Base-by-base conservation (phyloP, 768 basidiomycete species). In the Fomitopsis pulvina region DNA sequence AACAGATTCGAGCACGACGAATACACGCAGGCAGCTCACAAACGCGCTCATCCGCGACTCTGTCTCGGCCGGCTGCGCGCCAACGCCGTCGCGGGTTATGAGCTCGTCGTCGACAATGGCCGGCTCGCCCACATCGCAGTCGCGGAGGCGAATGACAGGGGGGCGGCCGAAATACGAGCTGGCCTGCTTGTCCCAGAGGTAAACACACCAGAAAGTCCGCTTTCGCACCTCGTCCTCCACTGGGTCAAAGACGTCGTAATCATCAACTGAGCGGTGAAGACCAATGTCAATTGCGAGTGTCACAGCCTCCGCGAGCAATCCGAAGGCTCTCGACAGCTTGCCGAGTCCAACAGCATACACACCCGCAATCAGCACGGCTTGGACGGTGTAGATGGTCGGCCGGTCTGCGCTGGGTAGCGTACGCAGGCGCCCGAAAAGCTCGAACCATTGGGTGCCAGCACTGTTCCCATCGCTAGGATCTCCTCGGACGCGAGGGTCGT, bases 201-300 rank as follows among this genome's bases (percentile, higher is more conserved):
- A 96, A 24, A 94, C 90, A 52, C 90, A 90, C 92, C 92, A 96
- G 66, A 96, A 96, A 0, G 93, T 95, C 57, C 92, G 83, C 67
- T 94, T 95, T 51, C 93, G 79, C 25, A 92, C 82, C 64, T 95
- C 91, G 52, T 88, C 86, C 64, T 94, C 92, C 55, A 94, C 85
- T 8, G 87, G 78, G 66, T 92, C 85, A 64, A 96, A 95, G 45
- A 89, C 75, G 61, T 89, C 85, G 60, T 90, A 90, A 12, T 81
- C 83, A 55, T 92, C 90, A 0, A 87, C 84, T 34, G 83, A 86
- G 45, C 92, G 85, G 65, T 96, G 92, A 22, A 95, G 72, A 1
- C 92, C 92, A 4, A 87, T 87, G 63, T 96, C 92, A 56, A 93
- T 76, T 39, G 83, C 91, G 63, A 93, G 80, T 1, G 92, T 93